phyloP scores from a whole-genome alignment of 257 asterid genomes.

The Lycium ferocissimum region DNA sequence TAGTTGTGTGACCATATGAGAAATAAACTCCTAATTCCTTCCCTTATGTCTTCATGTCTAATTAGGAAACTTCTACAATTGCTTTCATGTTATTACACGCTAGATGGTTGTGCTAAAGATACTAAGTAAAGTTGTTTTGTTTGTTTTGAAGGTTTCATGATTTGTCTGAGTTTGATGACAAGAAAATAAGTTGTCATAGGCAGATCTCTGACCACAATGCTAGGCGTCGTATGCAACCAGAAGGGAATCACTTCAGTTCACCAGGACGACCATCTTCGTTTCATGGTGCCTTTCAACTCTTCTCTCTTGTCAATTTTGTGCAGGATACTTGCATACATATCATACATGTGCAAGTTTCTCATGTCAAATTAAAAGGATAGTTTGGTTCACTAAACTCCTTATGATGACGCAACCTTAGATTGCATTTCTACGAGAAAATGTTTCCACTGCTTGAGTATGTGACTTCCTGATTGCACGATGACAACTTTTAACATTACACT shows the following conservation, averaged over 20 bases:
- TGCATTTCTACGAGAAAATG: neutral
- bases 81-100: neutral
- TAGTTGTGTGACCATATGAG: no score
- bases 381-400: neutral
- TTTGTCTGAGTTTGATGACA: slow-evolving; percentile 76
- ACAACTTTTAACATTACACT: neutral
- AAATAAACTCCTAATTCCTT: no score
- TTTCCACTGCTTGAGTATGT: neutral
- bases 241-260: slow-evolving; percentile 49
- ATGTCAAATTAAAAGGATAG: neutral
- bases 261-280: slow-evolving; percentile 50
- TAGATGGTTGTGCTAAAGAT: neutral
- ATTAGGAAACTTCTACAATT: no score
- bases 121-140: neutral
- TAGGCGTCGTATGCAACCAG: slow-evolving; percentile 72
- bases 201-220: slow-evolving; percentile 88
- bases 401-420: neutral
- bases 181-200: slow-evolving; percentile 79
- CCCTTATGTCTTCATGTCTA: no score
- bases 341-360: no score
- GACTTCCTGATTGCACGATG: neutral
- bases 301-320: neutral
- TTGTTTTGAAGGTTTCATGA: slow-evolving; percentile 64
- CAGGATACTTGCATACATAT: neutral
- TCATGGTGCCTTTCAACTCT: slow-evolving; percentile 41